Conservation (phyloP, 2,329 filamentous ascomycete species). For the Penicillium hordei region DNA sequence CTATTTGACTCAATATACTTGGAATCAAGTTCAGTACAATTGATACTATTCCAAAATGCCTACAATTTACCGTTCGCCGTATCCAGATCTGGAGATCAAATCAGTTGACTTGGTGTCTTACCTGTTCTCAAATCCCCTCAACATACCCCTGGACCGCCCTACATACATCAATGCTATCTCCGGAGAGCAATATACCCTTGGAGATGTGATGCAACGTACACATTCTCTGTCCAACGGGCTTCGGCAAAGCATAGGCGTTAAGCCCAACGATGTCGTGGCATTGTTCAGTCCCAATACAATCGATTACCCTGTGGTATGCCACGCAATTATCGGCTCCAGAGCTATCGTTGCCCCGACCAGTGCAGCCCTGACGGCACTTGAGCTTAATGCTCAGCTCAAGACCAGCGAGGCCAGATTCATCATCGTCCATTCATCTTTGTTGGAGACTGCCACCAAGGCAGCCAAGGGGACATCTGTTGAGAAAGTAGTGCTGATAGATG, state of each 20-base stretch:
- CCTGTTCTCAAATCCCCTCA: constrained; percentile 22
- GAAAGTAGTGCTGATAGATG: constrained; percentile 17
- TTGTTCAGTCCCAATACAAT: constrained; percentile 24
- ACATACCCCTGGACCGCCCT: constrained; percentile 15
- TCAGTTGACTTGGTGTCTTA: constrained; percentile 21
- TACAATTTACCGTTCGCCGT: constrained; percentile 19
- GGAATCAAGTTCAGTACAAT: background rate
- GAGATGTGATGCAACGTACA: constrained; percentile 18
- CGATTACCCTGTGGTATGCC: constrained; percentile 20
- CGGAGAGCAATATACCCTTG: constrained; percentile 17
- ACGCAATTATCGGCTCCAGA: constrained; percentile 18
- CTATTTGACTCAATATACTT: no score
- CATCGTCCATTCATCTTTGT: constrained; percentile 20
- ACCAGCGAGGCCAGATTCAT: constrained; percentile 21
- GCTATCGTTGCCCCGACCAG: constrained; percentile 19
- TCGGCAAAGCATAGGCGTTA: constrained; percentile 16
- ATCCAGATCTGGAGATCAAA: constrained; percentile 18
- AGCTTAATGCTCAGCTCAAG: constrained; percentile 24
- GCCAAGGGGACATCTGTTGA: constrained; percentile 19
- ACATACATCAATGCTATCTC: constrained; percentile 18
- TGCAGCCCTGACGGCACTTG: constrained; percentile 18
- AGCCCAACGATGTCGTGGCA: constrained; percentile 18
- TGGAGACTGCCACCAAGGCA: constrained; percentile 18
- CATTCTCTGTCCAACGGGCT: constrained; percentile 20
- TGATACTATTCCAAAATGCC: constrained; percentile 10